phyloP scores from a whole-genome alignment of 2,329 filamentous ascomycete genomes.

The Aspergillus sp. region DNA sequence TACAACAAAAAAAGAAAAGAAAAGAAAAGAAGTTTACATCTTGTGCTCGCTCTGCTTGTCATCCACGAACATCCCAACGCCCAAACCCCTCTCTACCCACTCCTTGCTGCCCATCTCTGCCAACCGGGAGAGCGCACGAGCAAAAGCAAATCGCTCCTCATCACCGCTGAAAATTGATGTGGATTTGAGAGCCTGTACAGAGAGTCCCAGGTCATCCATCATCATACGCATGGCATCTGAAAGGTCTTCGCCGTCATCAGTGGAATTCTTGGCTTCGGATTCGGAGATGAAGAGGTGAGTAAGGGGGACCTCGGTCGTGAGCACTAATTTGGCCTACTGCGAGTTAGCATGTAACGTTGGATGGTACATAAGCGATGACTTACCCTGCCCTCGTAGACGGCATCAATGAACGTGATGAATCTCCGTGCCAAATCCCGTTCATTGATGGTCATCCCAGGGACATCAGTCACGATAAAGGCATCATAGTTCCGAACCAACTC shows the following conservation, averaged over 20 bases:
- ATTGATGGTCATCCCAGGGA: constrained; percentile 83
- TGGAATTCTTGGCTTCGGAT: constrained; percentile 58
- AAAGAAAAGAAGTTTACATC: constrained; percentile 20
- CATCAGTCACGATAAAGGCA: constrained; percentile 82
- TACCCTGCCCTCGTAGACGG: constrained; percentile 72
- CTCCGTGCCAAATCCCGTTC: constrained; percentile 81
- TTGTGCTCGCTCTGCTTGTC: constrained; percentile 12
- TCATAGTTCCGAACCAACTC: constrained; percentile 87
- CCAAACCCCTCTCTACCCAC: constrained; percentile 78
- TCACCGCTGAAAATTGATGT: constrained; percentile 86
- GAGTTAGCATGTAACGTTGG: neutral
- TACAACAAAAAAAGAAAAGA: neutral
- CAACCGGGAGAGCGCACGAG: constrained; percentile 73
- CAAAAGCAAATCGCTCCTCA: constrained; percentile 95
- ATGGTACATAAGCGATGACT: constrained; percentile 10
- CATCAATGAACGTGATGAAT: constrained; percentile 97
- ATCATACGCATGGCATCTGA: constrained; percentile 68
- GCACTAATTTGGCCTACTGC: constrained; percentile 79
- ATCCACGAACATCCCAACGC: constrained; percentile 32
- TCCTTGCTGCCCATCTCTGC: constrained; percentile 90
- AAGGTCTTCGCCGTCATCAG: constrained; percentile 48
- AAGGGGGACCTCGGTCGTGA: constrained; percentile 81
- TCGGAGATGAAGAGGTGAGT: constrained; percentile 77
- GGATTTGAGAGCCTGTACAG: constrained; percentile 75
- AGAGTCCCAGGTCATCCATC: constrained; percentile 82